phyloP scores from a whole-genome alignment of 2,329 filamentous ascomycete genomes.

The Aspergillus sp. region DNA sequence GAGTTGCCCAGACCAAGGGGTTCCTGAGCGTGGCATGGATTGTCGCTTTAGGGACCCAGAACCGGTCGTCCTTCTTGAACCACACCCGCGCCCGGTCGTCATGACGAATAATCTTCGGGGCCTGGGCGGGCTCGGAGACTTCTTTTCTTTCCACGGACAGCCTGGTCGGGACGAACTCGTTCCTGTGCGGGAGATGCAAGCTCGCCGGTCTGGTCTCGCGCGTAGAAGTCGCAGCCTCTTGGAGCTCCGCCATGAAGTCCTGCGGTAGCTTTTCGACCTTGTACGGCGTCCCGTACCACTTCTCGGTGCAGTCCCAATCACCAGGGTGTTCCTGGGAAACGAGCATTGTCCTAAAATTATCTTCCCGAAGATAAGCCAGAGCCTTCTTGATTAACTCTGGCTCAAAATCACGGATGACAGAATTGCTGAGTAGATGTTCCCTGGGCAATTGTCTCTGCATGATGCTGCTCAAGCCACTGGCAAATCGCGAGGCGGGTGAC shows the following conservation, averaged over 20 bases:
- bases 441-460: constrained; percentile 89
- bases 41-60: constrained; percentile 95
- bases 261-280: constrained; percentile 68
- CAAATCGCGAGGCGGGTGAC: constrained; percentile 78
- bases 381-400: constrained; percentile 64
- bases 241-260: constrained; percentile 64
- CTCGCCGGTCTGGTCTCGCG: constrained; percentile 54
- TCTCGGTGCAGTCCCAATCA: constrained; percentile 77
- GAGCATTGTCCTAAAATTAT: constrained; percentile 80
- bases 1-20: constrained; percentile 67
- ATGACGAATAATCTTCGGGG: constrained; percentile 75
- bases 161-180: constrained; percentile 90
- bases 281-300: constrained; percentile 97
- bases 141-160: constrained; percentile 94
- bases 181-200: constrained; percentile 80
- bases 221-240: constrained; percentile 51
- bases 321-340: constrained; percentile 78
- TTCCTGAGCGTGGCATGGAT: constrained; percentile 72
- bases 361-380: constrained; percentile 64
- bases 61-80: constrained; percentile 98
- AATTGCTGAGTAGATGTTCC: constrained; percentile 77
- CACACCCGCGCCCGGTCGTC: constrained; percentile 73
- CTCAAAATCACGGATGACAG: constrained; percentile 71
- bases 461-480: constrained; percentile 69
- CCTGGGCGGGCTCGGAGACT: constrained; percentile 60